phyloP scores from a whole-genome alignment of 345 rosid genomes.

The Citrus mangshanensis region DNA sequence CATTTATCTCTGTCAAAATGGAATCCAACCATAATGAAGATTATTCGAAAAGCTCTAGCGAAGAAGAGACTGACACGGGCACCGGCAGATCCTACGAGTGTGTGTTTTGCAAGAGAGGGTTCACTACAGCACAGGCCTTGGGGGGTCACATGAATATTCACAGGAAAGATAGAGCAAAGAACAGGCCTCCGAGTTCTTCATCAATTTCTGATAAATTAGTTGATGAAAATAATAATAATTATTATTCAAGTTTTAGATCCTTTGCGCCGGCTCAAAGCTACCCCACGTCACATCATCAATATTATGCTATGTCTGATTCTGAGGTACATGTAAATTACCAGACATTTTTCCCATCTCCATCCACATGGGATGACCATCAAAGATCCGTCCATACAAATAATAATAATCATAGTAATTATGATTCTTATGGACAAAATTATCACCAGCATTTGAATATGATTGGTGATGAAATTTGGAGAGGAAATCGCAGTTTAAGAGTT shows the following conservation, averaged over 20 bases:
- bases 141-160: slow-evolving; percentile 98
- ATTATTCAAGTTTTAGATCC: slow-evolving; percentile 17
- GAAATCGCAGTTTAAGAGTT: slow-evolving; percentile 45
- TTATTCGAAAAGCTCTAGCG: slow-evolving; percentile 34
- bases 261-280: slow-evolving; percentile 28
- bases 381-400: slow-evolving; percentile 23
- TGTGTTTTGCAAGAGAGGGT: slow-evolving; percentile 87
- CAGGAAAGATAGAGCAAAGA: slow-evolving; percentile 71
- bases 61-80: slow-evolving; percentile 23
- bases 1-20: slow-evolving; percentile 18
- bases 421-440: slow-evolving; percentile 25
- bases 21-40: slow-evolving; percentile 29
- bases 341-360: slow-evolving; percentile 33
- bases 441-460: slow-evolving; percentile 22
- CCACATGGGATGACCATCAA: slow-evolving; percentile 12
- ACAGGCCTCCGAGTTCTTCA: slow-evolving; percentile 28
- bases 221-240: neutral
- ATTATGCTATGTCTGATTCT: slow-evolving; percentile 14
- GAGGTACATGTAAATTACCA: slow-evolving; percentile 29
- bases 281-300: slow-evolving; percentile 9
- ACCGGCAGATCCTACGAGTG: slow-evolving; percentile 54
- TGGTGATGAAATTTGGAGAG: slow-evolving; percentile 36
- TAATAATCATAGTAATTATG: slow-evolving; percentile 1
- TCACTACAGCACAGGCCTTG: slow-evolving; percentile 90
- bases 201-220: slow-evolving; percentile 17